phyloP scores from a whole-genome alignment of 1,284 basidiomycete genomes.

The Puccinia horiana region DNA sequence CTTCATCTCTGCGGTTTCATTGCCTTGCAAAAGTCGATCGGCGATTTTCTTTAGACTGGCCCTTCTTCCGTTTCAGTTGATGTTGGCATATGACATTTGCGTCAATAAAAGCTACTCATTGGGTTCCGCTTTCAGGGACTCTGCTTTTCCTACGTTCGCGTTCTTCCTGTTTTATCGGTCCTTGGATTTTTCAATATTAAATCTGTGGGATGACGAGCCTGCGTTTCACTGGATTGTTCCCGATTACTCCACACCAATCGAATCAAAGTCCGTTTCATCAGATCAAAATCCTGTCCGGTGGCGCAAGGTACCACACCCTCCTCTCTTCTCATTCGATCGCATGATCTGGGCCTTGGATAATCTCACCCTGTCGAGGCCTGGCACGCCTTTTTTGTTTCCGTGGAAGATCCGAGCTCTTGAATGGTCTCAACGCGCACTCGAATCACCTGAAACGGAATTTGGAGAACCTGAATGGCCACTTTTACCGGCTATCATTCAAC shows the following conservation, averaged over 20 bases:
- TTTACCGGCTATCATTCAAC: slow-evolving; percentile 17
- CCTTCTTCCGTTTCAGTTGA: slow-evolving; percentile 24
- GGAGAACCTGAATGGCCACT: slow-evolving; percentile 41
- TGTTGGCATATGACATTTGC: slow-evolving; percentile 26
- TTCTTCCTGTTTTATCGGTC: slow-evolving; percentile 19
- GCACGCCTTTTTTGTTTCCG: slow-evolving; percentile 31
- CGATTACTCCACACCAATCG: neutral
- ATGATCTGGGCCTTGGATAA: slow-evolving; percentile 30
- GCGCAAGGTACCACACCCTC: slow-evolving; percentile 23
- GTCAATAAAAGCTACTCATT: slow-evolving; percentile 33
- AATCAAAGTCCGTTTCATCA: neutral
- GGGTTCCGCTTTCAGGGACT: slow-evolving; percentile 25
- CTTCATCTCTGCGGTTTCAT: slow-evolving; percentile 29
- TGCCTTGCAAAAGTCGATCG: slow-evolving; percentile 5
- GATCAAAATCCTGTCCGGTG: slow-evolving; percentile 2
- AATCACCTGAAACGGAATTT: slow-evolving; percentile 21
- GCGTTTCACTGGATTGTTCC: slow-evolving; percentile 39
- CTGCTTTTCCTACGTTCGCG: slow-evolving; percentile 31
- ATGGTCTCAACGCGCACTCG: slow-evolving; percentile 33
- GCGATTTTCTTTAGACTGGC: slow-evolving; percentile 22
- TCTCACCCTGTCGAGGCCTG: slow-evolving; percentile 23
- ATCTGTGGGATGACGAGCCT: slow-evolving; percentile 38
- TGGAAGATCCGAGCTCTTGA: slow-evolving; percentile 34
- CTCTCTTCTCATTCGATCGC: slow-evolving; percentile 18
- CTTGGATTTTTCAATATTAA: slow-evolving; percentile 33